Evolutionary conservation across 495 filamentous ascomycete genomes (phyloP).

Genomic region (Bombardia bombarda): DNA sequence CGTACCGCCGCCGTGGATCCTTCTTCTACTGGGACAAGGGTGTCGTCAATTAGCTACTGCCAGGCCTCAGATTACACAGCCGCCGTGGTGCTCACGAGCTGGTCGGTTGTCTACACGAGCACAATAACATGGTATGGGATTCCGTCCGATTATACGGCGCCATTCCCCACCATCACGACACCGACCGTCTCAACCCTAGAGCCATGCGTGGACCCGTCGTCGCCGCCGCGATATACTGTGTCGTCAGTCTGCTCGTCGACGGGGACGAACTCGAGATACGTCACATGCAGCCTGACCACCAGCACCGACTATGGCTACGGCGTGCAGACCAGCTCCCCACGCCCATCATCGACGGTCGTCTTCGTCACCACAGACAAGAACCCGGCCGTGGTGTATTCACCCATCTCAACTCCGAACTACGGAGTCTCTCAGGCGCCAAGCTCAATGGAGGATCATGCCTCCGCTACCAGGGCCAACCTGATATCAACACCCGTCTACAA

Average conservation of each 20-base stretch:
- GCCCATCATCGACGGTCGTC: conserved; percentile 13
- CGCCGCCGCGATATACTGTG: conserved; percentile 26
- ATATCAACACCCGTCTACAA: conserved; percentile 25
- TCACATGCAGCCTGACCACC: conserved; percentile 14
- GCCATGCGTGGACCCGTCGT: conserved; percentile 21
- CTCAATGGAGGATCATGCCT: conserved; percentile 9
- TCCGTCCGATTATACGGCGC: conserved; percentile 33
- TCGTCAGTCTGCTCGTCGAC: conserved; percentile 32
- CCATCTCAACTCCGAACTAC: conserved; percentile 31
- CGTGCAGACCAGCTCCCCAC: conserved; percentile 1
- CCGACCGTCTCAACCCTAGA: conserved; percentile 22
- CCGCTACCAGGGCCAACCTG: conserved; percentile 4
- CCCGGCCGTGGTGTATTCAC: conserved; percentile 36
- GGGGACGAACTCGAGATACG: conserved; percentile 16
- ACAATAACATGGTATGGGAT: conserved; percentile 38
- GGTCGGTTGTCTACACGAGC: conserved; percentile 34
- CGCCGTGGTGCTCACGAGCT: conserved; percentile 13
- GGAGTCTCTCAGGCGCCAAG: conserved; percentile 24
- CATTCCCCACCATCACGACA: conserved; percentile 29
- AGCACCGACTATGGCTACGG: conserved; percentile 15
- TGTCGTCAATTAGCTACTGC: conserved; percentile 9
- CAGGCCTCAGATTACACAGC: conserved; percentile 2
- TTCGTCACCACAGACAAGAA: conserved; percentile 43
- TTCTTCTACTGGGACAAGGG: too few relatives aligned
- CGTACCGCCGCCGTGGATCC: neutral